Percentiles rank a stretch among this genome's conserved stretches.
These are phyloP conservation scores for Theobroma cacao DNA, from an alignment of 345 rosid species.

Conservation along the genomic window DNA sequence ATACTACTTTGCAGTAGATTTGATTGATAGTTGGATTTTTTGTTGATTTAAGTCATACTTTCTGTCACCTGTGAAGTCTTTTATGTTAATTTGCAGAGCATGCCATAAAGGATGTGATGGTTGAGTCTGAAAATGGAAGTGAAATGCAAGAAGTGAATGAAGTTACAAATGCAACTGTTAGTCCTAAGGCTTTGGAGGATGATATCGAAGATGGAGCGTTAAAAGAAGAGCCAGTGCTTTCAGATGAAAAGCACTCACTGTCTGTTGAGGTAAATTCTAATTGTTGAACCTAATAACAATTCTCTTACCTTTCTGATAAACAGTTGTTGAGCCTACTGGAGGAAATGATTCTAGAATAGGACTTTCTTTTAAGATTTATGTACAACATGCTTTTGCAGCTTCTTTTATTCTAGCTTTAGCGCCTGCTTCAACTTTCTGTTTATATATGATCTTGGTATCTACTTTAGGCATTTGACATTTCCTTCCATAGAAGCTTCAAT, in stretches of 20 bases:
- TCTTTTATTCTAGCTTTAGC: neutral
- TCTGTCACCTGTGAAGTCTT: neutral
- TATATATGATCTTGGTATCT: neutral
- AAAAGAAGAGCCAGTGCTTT: slow-evolving; percentile 16
- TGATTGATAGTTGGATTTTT: neutral
- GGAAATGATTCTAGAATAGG: neutral
- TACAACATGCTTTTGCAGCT: neutral
- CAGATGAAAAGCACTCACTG: slow-evolving; percentile 51
- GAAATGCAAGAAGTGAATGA: slow-evolving; percentile 34
- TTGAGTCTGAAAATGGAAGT: slow-evolving; percentile 39
- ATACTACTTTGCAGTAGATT: neutral
- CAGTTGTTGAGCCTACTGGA: neutral
- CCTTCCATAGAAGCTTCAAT: neutral
- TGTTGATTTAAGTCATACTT: slow-evolving; percentile 9
- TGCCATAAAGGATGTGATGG: slow-evolving; percentile 19
- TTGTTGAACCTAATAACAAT: neutral
- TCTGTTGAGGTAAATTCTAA: slow-evolving; percentile 51
- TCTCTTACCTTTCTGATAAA: neutral
- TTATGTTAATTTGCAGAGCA: slow-evolving; percentile 22
- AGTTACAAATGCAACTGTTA: slow-evolving; percentile 19
- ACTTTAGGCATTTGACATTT: neutral
- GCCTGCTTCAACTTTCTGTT: neutral
- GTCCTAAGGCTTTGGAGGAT: slow-evolving; percentile 21
- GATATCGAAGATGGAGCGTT: slow-evolving; percentile 12
- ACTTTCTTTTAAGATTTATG: neutral